Conservation (phyloP, 106 monocot species). For the Dactylorhiza incarnata region DNA sequence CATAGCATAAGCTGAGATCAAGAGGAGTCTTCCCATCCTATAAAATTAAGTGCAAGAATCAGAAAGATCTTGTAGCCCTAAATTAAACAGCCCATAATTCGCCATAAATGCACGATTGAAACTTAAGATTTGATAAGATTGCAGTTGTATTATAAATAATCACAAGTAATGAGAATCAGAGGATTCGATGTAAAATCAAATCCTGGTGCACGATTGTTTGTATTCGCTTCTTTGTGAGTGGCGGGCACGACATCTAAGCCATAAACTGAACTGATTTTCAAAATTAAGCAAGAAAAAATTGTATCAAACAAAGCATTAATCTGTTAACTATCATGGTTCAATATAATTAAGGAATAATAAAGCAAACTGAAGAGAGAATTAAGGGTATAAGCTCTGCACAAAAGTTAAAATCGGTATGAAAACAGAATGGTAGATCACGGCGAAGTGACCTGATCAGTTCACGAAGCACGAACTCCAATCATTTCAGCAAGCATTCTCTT, state of each 20-base stretch:
- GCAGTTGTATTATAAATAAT: no score
- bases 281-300: no score
- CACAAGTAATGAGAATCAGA: no score
- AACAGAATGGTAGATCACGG: background rate
- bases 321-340: no score
- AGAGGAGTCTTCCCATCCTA: constrained; percentile 84
- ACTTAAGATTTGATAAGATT: background rate
- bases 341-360: no score
- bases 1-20: constrained; percentile 85
- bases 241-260: no score
- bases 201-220: no score
- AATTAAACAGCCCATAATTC: background rate
- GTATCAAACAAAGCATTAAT: no score
- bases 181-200: no score
- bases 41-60: background rate
- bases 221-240: no score
- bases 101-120: background rate
- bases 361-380: no score
- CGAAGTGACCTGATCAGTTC: background rate
- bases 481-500: background rate
- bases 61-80: background rate
- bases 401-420: background rate
- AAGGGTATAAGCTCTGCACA: background rate
- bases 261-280: no score
- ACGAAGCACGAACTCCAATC: background rate